Percentiles rank a stretch among this genome's conserved stretches.
Evolutionary conservation across 768 basidiomycete genomes (phyloP).

Genomic region (Suillus subluteus): DNA sequence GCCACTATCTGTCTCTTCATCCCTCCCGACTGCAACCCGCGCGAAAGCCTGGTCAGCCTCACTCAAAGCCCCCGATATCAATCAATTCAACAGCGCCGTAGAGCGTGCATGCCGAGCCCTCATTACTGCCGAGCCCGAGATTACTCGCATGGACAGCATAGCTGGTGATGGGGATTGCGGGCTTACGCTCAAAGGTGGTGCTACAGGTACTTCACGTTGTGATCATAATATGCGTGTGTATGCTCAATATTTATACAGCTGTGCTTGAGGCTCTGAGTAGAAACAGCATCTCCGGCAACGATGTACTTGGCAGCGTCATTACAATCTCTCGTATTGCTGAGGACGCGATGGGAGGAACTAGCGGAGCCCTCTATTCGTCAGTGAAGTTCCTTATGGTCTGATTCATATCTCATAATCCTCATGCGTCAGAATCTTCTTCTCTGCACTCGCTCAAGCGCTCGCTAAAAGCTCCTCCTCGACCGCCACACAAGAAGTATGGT

Average conservation of each 20-base stretch:
- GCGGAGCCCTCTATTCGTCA: constrained; percentile 89
- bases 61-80: constrained; percentile 46
- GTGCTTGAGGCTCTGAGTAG: constrained; percentile 61
- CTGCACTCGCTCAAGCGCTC: constrained; percentile 78
- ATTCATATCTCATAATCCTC: background rate
- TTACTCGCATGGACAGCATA: constrained; percentile 89
- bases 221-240: background rate
- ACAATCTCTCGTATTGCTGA: constrained; percentile 76
- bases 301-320: constrained; percentile 68
- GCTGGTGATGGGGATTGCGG: constrained; percentile 90
- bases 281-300: constrained; percentile 59
- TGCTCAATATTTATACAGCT: constrained; percentile 40
- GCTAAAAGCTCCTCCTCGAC: constrained; percentile 38
- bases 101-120: constrained; percentile 65
- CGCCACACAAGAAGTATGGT: constrained; percentile 58
- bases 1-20: constrained; percentile 16
- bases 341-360: constrained; percentile 89
- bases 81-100: constrained; percentile 58
- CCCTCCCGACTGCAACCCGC: constrained; percentile 16
- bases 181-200: constrained; percentile 72
- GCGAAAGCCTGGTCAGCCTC: constrained; percentile 10
- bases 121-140: constrained; percentile 81
- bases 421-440: constrained; percentile 80
- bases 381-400: constrained; percentile 32
- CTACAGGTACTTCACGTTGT: constrained; percentile 50